Evolutionary conservation across 192 early-diverging fungal species (phyloP).

Genomic region (Dissophora ornata): DNA sequence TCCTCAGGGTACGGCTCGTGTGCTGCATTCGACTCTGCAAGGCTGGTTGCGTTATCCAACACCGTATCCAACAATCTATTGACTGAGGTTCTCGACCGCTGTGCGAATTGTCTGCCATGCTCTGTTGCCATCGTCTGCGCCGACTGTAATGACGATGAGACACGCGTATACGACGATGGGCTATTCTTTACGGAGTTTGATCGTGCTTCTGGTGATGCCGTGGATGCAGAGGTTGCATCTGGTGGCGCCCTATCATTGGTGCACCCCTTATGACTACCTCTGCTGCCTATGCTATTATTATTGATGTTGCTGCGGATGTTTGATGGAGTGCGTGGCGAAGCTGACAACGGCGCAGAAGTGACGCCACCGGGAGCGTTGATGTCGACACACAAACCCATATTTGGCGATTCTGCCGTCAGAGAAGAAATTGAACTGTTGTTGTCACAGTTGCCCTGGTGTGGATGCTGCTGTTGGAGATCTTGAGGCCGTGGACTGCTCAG

Average conservation of each 20-base stretch:
- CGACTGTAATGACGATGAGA: not conserved
- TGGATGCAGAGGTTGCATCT: too few relatives aligned
- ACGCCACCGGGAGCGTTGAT: not conserved
- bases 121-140: slow-evolving; percentile 2
- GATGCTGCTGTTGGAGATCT: slow-evolving; percentile 18
- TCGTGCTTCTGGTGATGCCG: too few relatives aligned
- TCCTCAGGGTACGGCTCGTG: slow-evolving; percentile 16
- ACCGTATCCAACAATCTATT: slow-evolving; percentile 17
- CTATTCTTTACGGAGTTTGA: too few relatives aligned
- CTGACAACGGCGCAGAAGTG: not conserved
- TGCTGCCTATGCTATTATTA: not conserved
- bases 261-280: too few relatives aligned
- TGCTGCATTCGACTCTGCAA: slow-evolving; percentile 15
- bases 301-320: not conserved
- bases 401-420: not conserved
- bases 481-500: slow-evolving; percentile 13
- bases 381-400: slow-evolving; percentile 3
- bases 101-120: slow-evolving; percentile 6
- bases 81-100: slow-evolving; percentile 10
- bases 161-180: too few relatives aligned
- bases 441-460: not conserved
- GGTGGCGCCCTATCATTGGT: too few relatives aligned
- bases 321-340: not conserved
- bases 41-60: slow-evolving; percentile 17
- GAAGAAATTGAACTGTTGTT: not conserved